A percentile compares a stretch with the other conserved stretches of the same genome.
phyloP scores from a whole-genome alignment of 495 filamentous ascomycete species.

The Trichoderma asperelloides region DNA sequence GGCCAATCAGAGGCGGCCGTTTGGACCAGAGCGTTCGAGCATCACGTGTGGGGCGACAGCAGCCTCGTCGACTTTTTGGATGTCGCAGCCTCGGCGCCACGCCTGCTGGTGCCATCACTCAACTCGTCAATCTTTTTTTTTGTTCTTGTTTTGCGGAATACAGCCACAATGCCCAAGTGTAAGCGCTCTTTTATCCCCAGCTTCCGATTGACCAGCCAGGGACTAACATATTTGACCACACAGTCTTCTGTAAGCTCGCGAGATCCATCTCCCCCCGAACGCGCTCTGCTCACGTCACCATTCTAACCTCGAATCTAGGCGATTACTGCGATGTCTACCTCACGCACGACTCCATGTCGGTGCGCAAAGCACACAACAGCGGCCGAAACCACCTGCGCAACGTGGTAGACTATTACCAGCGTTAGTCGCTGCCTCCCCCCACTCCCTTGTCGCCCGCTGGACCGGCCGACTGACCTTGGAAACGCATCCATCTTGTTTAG shows the following conservation, averaged over 20 bases:
- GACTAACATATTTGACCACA: constrained; percentile 13
- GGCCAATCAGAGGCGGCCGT: background rate
- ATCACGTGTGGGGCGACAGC: constrained; percentile 1
- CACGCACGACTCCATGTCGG: constrained; percentile 99
- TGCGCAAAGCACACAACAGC: constrained; percentile 95
- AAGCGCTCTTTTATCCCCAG: constrained; percentile 12
- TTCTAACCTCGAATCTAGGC: constrained; percentile 12
- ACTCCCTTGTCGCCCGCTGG: background rate
- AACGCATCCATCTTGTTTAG: constrained; percentile 32
- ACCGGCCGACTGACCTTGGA: background rate
- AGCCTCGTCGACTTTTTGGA: background rate
- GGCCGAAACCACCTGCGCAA: constrained; percentile 95
- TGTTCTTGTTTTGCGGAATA: background rate
- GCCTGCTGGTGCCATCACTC: background rate
- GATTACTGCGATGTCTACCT: constrained; percentile 99
- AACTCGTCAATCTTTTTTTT: background rate
- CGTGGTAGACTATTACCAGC: constrained; percentile 97
- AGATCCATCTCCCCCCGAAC: background rate
- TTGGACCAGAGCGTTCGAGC: too few relatives aligned
- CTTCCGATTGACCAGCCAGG: constrained; percentile 13
- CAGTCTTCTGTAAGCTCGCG: constrained; percentile 43
- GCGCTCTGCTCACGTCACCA: background rate
- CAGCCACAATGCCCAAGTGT: constrained; percentile 39
- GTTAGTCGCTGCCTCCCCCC: constrained; percentile 40
- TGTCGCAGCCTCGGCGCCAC: background rate